A percentile compares a stretch with the other conserved stretches of the same genome.
Conservation (phyloP, 2,329 filamentous ascomycete genomes). For the Colletotrichum nymphaeae region DNA sequence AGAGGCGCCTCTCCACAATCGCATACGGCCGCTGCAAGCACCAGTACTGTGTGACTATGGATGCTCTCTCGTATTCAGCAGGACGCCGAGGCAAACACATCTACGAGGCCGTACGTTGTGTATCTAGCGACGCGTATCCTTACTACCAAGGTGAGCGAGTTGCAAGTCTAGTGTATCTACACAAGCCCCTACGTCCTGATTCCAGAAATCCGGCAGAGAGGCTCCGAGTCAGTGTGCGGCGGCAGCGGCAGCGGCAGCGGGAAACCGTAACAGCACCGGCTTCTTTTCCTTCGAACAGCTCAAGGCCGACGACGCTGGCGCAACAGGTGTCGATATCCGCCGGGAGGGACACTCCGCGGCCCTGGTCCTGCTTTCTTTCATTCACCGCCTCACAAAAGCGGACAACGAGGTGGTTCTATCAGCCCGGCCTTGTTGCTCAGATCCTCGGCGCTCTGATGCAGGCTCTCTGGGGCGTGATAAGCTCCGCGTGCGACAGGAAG, state of each 20-base stretch:
- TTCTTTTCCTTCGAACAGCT: not conserved
- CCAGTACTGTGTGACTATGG: not conserved
- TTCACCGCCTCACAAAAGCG: slow-evolving; percentile 33
- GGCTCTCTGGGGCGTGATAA: slow-evolving; percentile 27
- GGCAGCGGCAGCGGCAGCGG: slow-evolving; percentile 2
- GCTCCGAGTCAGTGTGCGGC: slow-evolving; percentile 4
- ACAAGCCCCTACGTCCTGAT: not conserved
- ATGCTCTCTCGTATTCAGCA: slow-evolving; percentile 9
- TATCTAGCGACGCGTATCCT: not conserved
- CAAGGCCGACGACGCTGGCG: slow-evolving; percentile 2
- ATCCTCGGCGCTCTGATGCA: slow-evolving; percentile 35
- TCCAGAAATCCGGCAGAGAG: slow-evolving; percentile 10
- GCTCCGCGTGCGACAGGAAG: slow-evolving; percentile 34
- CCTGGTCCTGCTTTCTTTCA: slow-evolving; percentile 8
- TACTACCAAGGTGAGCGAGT: not conserved
- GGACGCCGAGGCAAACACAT: not conserved
- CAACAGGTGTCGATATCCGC: slow-evolving; percentile 22
- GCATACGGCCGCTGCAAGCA: slow-evolving; percentile 30
- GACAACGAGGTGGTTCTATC: slow-evolving; percentile 21
- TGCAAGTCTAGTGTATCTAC: not conserved
- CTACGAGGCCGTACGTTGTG: not conserved
- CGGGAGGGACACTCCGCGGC: slow-evolving; percentile 13
- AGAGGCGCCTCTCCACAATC: slow-evolving; percentile 17
- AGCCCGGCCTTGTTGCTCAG: slow-evolving; percentile 17
- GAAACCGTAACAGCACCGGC: not conserved